phyloP scores from a whole-genome alignment of 2,329 filamentous ascomycete genomes.

The Colletotrichum sp. region DNA sequence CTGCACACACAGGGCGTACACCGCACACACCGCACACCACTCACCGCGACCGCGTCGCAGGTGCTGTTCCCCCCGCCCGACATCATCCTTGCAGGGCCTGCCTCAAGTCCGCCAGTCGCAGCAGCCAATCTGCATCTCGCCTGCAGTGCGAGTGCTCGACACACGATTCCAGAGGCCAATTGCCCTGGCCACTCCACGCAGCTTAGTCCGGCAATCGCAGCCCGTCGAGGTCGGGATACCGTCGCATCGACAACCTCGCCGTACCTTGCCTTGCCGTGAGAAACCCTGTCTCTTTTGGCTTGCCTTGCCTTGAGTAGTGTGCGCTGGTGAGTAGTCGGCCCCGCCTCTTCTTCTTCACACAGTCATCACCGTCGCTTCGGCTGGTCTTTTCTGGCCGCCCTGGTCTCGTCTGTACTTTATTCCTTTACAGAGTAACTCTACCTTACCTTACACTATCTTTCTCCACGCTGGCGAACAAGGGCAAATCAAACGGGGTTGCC shows the following conservation, averaged over 20 bases:
- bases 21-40: conserved; percentile 1
- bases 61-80: conserved; percentile 1
- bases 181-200: neutral
- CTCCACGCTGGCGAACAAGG: neutral
- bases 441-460: neutral
- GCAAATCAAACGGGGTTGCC: neutral
- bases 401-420: neutral
- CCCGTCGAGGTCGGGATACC: conserved; percentile 11
- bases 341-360: neutral
- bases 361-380: neutral
- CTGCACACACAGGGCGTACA: neutral
- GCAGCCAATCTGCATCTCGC: neutral
- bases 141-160: neutral
- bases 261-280: neutral
- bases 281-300: neutral
- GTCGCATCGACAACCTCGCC: neutral
- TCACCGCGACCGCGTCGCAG: conserved; percentile 11
- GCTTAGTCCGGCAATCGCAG: neutral
- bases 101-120: neutral
- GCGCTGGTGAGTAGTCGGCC: neutral
- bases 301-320: neutral
- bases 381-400: neutral
- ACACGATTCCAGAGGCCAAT: neutral
- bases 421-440: neutral
- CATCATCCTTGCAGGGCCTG: conserved; percentile 12